Conservation (phyloP, 768 basidiomycete genomes). For the Phlegmacium glaucopus region DNA sequence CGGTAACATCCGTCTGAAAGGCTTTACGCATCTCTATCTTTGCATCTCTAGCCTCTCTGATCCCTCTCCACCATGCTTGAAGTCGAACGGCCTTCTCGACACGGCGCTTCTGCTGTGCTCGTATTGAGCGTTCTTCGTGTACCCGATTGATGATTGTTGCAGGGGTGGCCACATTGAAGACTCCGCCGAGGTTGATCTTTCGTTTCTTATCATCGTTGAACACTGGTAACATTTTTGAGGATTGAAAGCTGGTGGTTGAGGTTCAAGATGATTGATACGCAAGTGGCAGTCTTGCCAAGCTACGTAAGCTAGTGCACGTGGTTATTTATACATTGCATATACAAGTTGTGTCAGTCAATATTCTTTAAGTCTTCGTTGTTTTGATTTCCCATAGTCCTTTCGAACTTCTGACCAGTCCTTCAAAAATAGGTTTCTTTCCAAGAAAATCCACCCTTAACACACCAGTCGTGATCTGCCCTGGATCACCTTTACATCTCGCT, state of each 20-base stretch:
- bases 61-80: slow-evolving; percentile 71
- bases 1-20: slow-evolving; percentile 52
- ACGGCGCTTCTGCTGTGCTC: slow-evolving; percentile 50
- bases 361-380: slow-evolving; percentile 26
- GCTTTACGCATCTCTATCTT: slow-evolving; percentile 41
- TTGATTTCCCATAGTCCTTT: slow-evolving; percentile 68
- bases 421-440: slow-evolving; percentile 47
- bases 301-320: no score
- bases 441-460: slow-evolving; percentile 61
- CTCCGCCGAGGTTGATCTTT: slow-evolving; percentile 76
- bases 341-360: no score
- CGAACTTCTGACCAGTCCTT: slow-evolving; percentile 50
- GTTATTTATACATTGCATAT: no score
- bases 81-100: slow-evolving; percentile 58
- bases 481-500: slow-evolving; percentile 35
- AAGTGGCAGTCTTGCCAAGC: no score
- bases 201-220: slow-evolving; percentile 54
- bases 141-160: slow-evolving; percentile 57
- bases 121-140: slow-evolving; percentile 54
- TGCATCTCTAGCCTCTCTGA: slow-evolving; percentile 35
- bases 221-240: slow-evolving; percentile 30
- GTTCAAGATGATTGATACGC: no score
- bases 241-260: no score
- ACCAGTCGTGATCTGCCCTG: slow-evolving; percentile 35
- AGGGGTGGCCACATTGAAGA: slow-evolving; percentile 32